Evolutionary conservation across 2,329 filamentous ascomycete species (phyloP), one percentile per base, ranked within the genome.

Genomic region (Phaeosphaeria sp.): DNA sequence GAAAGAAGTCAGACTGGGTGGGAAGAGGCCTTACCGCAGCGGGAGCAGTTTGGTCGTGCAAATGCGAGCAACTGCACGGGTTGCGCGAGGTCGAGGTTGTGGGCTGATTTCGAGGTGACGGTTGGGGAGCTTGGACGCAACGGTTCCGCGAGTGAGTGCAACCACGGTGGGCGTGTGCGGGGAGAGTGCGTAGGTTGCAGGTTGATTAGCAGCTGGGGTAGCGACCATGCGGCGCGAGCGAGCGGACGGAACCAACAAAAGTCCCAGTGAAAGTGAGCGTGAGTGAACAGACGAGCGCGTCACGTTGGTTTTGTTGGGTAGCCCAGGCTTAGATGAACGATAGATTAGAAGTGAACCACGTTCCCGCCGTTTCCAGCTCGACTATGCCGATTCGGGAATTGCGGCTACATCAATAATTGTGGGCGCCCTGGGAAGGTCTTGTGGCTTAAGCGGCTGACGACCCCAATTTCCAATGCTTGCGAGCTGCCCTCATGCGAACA

Each of bases 251-350:
- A 50, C 59, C 57, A 55, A 54, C n/a, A n/a, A 57, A 49, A 55
- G 62, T 52, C 51, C 33, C 51, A 50, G 50, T n/a, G 56, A 42
- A 39, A 59, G 60, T 60, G 61, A 64, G 54, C 27, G 55, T 56
- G 52, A 53, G 56, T 52, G 50, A 57, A 47, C 48, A 53, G 52
- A 54, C 39, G 55, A 58, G 56, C 57, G 41, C 59, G 55, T 52
- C 50, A 46, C 44, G n/a, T 56, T 53, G 52, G 13, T 36, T 62
- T 62, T 66, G 62, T 63, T 65, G 67, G 62, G 60, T 59, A 53
- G 59, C 44, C 55, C 36, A 50, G 54, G 57, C 54, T 47, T 56
- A 36, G 54, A 62, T 54, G 52, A 54, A 44, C 55, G 56, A 50
- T 33, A 41, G 33, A 56, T 59, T 61, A 58, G 57, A 56, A 46